Base-by-base conservation (phyloP, 2,329 filamentous ascomycete species). In the Fusarium devonianum region DNA sequence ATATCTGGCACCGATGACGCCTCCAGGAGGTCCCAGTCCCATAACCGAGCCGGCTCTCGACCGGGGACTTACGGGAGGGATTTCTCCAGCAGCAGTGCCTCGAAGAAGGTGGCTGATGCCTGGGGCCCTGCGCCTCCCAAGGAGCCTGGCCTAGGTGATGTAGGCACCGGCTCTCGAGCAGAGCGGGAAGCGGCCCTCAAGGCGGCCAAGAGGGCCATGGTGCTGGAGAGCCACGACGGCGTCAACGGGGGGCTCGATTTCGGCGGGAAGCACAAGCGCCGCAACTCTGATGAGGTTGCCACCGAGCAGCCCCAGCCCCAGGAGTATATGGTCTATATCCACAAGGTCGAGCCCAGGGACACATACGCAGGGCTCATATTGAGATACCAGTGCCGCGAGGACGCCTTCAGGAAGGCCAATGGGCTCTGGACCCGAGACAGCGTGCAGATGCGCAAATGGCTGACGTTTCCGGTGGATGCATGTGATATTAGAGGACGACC, bases 361-460 rank as follows among this genome's bases (percentile, higher is more conserved):
- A 97, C 92, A 2, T 86, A 97, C 62, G 92, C 92, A 2, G 93
- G 94, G 3, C 86, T 99, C 39, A 88, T 94, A 41, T 86, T 99
- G 58, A 89, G 87, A 63, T 99, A 95, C 72, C 88, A 90, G 63
- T 97, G 93, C 69, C 84, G 89, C 56, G 86, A 92, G 46, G 88
- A 92, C 36, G 82, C 88, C 2, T 86, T 99, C 59, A 83, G 90
- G 49, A 94, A 90, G 69, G 86, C 91, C 28, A 99, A 99, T 69
- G 85, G 94, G 9, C 85, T 99, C 66, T 99, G 94, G 94, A 90
- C 92, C 6, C 90, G 92, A 57, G 94, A 97, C 68, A 91, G 85
- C 56, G 88, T 97, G 25, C 93, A 97, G 69, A 84, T 86, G 36
- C 86, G 92, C 50, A 90, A 90, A 65, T 87, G 84, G 57, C 80